These are phyloP conservation scores for Paramecium tetraurelia DNA, from an alignment of 73 alveolate genomes.

Conservation along the genomic window DNA sequence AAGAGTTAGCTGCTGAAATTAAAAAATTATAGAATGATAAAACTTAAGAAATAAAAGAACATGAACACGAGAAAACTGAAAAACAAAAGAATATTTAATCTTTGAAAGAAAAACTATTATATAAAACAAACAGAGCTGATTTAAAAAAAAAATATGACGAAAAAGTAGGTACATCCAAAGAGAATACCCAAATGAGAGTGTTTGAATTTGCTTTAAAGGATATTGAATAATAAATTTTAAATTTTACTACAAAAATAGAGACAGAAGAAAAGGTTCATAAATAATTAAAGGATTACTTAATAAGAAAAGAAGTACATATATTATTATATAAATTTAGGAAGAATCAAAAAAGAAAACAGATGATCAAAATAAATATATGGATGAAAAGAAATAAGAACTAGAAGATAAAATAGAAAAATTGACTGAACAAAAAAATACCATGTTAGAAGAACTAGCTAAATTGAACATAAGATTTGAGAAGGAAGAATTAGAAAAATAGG, in stretches of 20 bases:
- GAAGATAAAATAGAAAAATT: slow-evolving; percentile 54
- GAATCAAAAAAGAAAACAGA: slow-evolving; percentile 44
- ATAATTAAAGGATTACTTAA: slow-evolving; percentile 48
- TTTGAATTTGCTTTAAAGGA: slow-evolving; percentile 51
- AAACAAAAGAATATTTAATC: slow-evolving; percentile 48
- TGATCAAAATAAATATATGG: slow-evolving; percentile 43
- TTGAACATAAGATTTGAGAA: slow-evolving; percentile 47
- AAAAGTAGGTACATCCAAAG: slow-evolving; percentile 52
- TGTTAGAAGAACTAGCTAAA: slow-evolving; percentile 35
- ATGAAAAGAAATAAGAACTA: slow-evolving; percentile 22
- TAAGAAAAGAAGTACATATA: slow-evolving; percentile 41
- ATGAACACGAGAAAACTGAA: slow-evolving; percentile 12
- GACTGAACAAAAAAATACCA: background rate
- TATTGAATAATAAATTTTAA: slow-evolving; percentile 8
- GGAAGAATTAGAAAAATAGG: slow-evolving; percentile 54
- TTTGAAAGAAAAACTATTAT: slow-evolving; percentile 53
- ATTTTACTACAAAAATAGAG: background rate
- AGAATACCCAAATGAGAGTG: slow-evolving; percentile 48
- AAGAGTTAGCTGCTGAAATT: slow-evolving; percentile 55
- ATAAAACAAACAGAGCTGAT: slow-evolving; percentile 59
- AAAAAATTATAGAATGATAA: slow-evolving; percentile 49
- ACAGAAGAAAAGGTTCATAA: slow-evolving; percentile 62
- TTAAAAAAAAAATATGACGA: slow-evolving; percentile 54
- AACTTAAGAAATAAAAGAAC: slow-evolving; percentile 47
- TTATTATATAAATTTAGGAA: background rate